phyloP scores from a whole-genome alignment of 257 asterid species.

The Rehmannia glutinosa region DNA sequence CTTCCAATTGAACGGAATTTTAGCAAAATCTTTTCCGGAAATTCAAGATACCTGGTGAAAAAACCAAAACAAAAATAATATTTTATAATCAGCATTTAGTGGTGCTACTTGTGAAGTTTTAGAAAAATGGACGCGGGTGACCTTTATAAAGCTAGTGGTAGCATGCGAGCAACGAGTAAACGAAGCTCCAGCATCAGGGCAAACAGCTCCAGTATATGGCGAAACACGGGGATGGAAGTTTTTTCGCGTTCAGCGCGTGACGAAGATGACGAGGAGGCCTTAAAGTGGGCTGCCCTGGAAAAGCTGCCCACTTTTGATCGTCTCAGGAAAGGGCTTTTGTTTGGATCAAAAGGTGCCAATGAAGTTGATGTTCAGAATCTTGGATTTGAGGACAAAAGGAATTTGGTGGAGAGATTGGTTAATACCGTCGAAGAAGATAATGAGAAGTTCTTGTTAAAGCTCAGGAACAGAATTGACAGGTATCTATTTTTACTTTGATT shows the following conservation, averaged over 20 bases:
- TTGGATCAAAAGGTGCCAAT: no score
- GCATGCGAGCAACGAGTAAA: no score
- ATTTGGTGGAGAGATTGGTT: background rate
- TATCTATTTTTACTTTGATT: background rate
- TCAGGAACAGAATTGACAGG: background rate
- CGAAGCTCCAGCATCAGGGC: background rate
- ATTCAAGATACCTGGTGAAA: background rate
- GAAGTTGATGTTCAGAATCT: background rate
- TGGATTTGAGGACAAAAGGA: background rate
- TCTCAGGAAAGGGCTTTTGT: background rate
- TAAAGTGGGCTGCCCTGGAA: background rate
- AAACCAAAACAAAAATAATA: no score
- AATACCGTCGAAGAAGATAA: background rate
- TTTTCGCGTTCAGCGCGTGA: background rate
- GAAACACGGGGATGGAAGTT: background rate
- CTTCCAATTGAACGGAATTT: background rate
- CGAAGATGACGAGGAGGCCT: background rate
- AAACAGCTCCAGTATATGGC: background rate
- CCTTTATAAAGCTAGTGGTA: no score
- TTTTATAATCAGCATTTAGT: no score
- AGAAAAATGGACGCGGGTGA: no score
- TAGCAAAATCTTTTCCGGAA: background rate
- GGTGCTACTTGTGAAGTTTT: no score
- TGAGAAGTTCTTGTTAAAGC: background rate
- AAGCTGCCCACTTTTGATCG: background rate